A percentile compares a stretch with the other conserved stretches of the same genome.
phyloP scores from a whole-genome alignment of 768 basidiomycete genomes.

The Lyophyllum decastes region DNA sequence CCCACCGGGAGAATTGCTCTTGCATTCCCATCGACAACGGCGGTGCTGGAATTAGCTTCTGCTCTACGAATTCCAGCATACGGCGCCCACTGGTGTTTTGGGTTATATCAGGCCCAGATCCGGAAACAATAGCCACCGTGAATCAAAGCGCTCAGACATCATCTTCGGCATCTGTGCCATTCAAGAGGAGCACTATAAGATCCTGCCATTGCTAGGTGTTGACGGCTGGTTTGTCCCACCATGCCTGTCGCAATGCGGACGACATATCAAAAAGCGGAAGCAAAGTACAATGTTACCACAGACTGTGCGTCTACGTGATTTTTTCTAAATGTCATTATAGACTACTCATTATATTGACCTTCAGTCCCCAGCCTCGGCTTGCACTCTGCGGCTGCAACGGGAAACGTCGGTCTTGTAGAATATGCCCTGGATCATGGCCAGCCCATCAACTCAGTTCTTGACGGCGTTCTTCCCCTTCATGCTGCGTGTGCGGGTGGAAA shows the following conservation, averaged over 20 bases:
- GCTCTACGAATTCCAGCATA: background rate
- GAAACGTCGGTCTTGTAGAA: slow-evolving; percentile 90
- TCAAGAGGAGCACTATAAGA: slow-evolving; percentile 17
- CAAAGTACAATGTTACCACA: slow-evolving; percentile 59
- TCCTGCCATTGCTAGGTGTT: slow-evolving; percentile 10
- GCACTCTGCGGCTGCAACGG: slow-evolving; percentile 77
- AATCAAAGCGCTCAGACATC: slow-evolving; percentile 25
- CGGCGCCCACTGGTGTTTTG: background rate
- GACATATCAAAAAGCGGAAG: slow-evolving; percentile 48
- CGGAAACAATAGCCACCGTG: slow-evolving; percentile 14
- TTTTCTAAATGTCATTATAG: slow-evolving; percentile 10
- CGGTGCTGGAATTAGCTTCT: background rate
- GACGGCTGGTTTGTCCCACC: slow-evolving; percentile 22
- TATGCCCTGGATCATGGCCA: slow-evolving; percentile 94
- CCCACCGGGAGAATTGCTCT: background rate
- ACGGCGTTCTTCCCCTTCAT: slow-evolving; percentile 96
- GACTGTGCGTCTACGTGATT: slow-evolving; percentile 43
- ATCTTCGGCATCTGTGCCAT: slow-evolving; percentile 19
- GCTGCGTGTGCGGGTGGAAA: slow-evolving; percentile 92
- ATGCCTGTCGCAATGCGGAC: slow-evolving; percentile 56
- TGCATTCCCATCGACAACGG: background rate
- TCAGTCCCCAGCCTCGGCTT: slow-evolving; percentile 76
- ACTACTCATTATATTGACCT: background rate
- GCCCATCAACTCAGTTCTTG: slow-evolving; percentile 93
- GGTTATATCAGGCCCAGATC: slow-evolving; percentile 4